A percentile compares a stretch with the other conserved stretches of the same genome.
Evolutionary conservation across 1,284 basidiomycete genomes (phyloP).

Genomic region (Ganoderma boninense): DNA sequence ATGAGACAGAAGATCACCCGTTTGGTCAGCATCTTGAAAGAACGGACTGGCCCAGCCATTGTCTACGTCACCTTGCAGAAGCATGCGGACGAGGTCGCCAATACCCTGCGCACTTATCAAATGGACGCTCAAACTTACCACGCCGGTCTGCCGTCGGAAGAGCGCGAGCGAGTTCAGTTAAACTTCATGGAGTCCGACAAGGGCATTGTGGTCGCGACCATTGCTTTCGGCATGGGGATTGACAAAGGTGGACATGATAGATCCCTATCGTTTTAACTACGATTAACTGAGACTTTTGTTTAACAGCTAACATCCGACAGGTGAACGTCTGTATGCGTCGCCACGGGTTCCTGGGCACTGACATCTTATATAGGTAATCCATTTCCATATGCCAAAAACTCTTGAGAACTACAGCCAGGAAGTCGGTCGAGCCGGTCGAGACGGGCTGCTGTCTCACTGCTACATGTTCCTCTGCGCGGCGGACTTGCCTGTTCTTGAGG

Average conservation of each 20-base stretch:
- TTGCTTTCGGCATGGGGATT: conserved; percentile 79
- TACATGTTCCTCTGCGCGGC: conserved; percentile 56
- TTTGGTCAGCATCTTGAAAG: conserved; percentile 55
- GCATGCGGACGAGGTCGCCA: conserved; percentile 70
- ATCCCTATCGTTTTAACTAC: neutral
- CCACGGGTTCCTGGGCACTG: neutral
- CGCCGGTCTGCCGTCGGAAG: conserved; percentile 66
- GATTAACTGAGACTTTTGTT: neutral
- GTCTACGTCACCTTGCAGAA: conserved; percentile 76
- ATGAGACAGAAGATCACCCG: conserved; percentile 49
- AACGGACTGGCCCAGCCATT: conserved; percentile 61
- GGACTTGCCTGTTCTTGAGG: conserved; percentile 54
- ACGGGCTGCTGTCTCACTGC: conserved; percentile 68
- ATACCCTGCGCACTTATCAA: conserved; percentile 53
- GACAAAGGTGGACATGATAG: conserved; percentile 58
- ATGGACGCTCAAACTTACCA: conserved; percentile 73
- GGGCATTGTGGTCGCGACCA: conserved; percentile 74
- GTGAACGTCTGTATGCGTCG: conserved; percentile 27
- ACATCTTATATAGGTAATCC: conserved; percentile 61
- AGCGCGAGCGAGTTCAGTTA: conserved; percentile 64
- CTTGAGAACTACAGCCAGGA: conserved; percentile 78
- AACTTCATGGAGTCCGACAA: conserved; percentile 71
- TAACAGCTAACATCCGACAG: conserved; percentile 43
- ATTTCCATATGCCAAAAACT: conserved; percentile 73
- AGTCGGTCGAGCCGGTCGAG: conserved; percentile 79